Evolutionary conservation across 306 rosid species (phyloP).

Genomic region (Fragaria nilgerrensis): DNA sequence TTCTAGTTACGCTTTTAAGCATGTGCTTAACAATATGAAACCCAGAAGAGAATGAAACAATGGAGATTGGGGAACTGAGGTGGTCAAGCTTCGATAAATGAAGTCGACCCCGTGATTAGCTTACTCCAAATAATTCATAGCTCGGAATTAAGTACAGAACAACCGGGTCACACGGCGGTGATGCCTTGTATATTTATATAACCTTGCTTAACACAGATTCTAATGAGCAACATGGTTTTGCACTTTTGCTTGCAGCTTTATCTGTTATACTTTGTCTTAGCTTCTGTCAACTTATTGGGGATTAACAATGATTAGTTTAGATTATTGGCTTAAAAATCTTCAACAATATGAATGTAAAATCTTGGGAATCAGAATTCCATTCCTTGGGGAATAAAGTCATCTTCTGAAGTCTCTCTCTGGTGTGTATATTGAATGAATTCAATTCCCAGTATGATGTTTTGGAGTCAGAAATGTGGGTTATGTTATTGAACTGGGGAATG

Average conservation of each 20-base stretch:
- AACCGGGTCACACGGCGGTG: conserved; percentile 17
- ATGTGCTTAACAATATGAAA: not conserved
- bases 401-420: not conserved
- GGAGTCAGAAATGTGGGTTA: conserved; percentile 1
- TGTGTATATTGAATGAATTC: not conserved
- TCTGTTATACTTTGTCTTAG: not conserved
- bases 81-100: conserved; percentile 27
- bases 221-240: conserved; percentile 3
- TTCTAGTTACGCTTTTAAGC: not conserved
- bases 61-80: conserved; percentile 3
- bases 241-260: not conserved
- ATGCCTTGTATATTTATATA: not conserved
- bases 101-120: conserved; percentile 33
- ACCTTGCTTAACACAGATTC: not conserved
- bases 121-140: not conserved
- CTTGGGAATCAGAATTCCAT: not conserved
- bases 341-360: not conserved
- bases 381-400: conserved; percentile 1
- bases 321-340: not conserved
- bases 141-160: not conserved
- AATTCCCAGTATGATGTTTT: not conserved
- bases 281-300: conserved; percentile 9
- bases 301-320: not conserved
- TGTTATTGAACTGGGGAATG: not conserved
- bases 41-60: not conserved